Evolutionary conservation across 768 basidiomycete species (phyloP).

Genomic region (Leccinum variicolor): DNA sequence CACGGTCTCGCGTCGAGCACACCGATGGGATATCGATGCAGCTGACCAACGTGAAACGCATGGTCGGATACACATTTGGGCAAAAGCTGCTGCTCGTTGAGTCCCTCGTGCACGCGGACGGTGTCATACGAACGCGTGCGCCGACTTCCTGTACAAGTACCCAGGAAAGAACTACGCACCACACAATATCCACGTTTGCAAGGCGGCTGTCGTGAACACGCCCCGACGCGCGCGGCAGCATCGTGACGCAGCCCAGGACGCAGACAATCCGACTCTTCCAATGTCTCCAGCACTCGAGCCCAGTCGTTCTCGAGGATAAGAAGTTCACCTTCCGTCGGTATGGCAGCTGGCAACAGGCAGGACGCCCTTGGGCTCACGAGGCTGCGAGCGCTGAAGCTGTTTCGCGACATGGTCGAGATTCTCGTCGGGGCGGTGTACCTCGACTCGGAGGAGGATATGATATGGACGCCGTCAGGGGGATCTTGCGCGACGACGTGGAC

Average conservation of each 20-base stretch:
- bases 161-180: conserved; percentile 67
- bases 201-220: conserved; percentile 67
- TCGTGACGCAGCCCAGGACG: conserved; percentile 37
- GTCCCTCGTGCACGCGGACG: conserved; percentile 67
- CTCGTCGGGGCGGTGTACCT: conserved; percentile 73
- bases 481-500: conserved; percentile 63
- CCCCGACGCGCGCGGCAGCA: conserved; percentile 33
- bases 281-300: conserved; percentile 67
- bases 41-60: conserved; percentile 53
- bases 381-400: conserved; percentile 67
- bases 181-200: conserved; percentile 64
- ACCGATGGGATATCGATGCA: conserved; percentile 45
- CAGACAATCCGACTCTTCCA: conserved; percentile 59
- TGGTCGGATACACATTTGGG: conserved; percentile 65
- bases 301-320: conserved; percentile 61
- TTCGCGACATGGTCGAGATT: conserved; percentile 79
- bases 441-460: conserved; percentile 60
- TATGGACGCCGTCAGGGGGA: conserved; percentile 47
- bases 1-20: conserved; percentile 29
- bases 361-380: conserved; percentile 72
- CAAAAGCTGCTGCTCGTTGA: conserved; percentile 65
- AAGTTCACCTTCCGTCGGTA: conserved; percentile 51
- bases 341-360: conserved; percentile 39
- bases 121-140: conserved; percentile 39
- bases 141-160: conserved; percentile 61